phyloP scores from a whole-genome alignment of 306 rosid species.

The Gleditsia sinensis region DNA sequence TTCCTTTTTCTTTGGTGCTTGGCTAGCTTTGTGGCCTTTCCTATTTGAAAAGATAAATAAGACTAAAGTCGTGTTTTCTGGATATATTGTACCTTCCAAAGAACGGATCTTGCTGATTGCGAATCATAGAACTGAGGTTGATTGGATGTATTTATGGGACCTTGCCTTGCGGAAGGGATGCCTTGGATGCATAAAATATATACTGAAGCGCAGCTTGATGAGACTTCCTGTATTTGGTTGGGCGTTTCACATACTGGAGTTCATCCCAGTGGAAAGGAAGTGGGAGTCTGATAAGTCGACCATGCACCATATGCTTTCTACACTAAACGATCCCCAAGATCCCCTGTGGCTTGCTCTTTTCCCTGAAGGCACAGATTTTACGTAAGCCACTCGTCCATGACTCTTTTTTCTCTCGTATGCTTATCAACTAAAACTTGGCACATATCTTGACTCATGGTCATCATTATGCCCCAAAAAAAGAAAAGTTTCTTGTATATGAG shows the following conservation, averaged over 20 bases:
- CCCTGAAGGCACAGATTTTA: constrained; percentile 90
- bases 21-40: constrained; percentile 88
- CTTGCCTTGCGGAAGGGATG: constrained; percentile 75
- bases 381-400: constrained; percentile 49
- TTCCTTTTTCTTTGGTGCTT: constrained; percentile 70
- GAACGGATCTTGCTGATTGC: constrained; percentile 70
- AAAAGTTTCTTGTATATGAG: constrained; percentile 13
- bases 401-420: constrained; percentile 3
- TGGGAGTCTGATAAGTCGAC: constrained; percentile 70
- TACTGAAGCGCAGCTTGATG: constrained; percentile 82
- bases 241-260: constrained; percentile 80
- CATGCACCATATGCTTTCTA: constrained; percentile 71
- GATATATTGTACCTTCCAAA: constrained; percentile 56
- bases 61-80: constrained; percentile 73
- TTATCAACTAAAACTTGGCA: background rate
- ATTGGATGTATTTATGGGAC: constrained; percentile 94
- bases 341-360: constrained; percentile 89
- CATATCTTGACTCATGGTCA: constrained; percentile 11
- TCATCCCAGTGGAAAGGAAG: constrained; percentile 77
- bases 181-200: constrained; percentile 68
- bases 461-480: background rate
- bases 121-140: constrained; percentile 86
- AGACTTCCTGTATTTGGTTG: constrained; percentile 82
- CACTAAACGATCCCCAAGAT: constrained; percentile 64
- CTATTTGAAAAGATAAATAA: constrained; percentile 78